Evolutionary conservation across 2,329 filamentous ascomycete genomes (phyloP), one percentile per base, ranked within the genome.

Genomic region (Pseudogymnoascus sp.): DNA sequence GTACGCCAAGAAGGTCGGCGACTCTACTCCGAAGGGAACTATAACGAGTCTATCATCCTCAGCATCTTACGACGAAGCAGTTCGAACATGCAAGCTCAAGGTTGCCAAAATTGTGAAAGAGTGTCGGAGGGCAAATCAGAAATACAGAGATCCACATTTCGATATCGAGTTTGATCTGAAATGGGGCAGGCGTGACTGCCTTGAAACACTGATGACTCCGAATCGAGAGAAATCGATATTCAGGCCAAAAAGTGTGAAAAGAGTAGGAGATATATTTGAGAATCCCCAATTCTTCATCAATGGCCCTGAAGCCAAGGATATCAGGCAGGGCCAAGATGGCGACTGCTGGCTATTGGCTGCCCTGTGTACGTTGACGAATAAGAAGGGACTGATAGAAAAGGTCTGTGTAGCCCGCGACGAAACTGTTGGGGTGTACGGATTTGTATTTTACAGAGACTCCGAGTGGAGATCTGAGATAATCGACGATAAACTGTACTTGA

Each of bases 391-490:
- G 12, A 86, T 96, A 60, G 81, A 88, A 68, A 81, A 84, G 16
- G 81, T 90, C 6, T 95, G 90, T 68, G 88, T 95, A 30, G 88
- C 86, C 50, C 85, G 88, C 43, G 84, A 95, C 67, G 83, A 82
- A 8, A 79, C 82, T 65, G 86, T 94, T 58, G 90, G 91, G 7
- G 91, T 95, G 3, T 96, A 95, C 69, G 91, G 91, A 1, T 96
- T 96, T 69, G 89, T 95, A 57, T 95, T 96, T 71, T 89, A 88
- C 71, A 79, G 90, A 71, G 91, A 96, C 69, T 91, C 91, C 60
- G 90, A 94, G 74, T 96, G 91, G 92, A 89, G 93, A 61, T 91
- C 92, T 67, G 92, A 89, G 62, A 92, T 96, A 64, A 86, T 96
- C 63, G 92, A 96, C 70, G 92, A 96, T 73, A 95, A 95, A 74